Evolutionary conservation across 1,284 basidiomycete species (phyloP).

Genomic region (Puccinia coronata): DNA sequence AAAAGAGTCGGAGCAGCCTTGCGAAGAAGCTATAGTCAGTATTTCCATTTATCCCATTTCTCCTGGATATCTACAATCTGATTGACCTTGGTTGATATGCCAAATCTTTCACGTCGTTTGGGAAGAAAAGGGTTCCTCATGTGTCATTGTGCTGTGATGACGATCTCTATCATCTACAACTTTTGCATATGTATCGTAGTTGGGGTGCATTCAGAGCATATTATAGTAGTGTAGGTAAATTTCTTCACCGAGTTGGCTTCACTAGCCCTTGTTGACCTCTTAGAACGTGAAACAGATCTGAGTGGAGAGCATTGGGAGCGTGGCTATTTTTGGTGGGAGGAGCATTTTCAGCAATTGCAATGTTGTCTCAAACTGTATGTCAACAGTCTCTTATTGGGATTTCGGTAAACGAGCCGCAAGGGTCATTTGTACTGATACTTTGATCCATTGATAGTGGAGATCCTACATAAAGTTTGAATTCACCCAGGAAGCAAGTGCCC

Average conservation of each 20-base stretch:
- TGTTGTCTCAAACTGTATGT: conserved; percentile 45
- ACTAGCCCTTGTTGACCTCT: background rate
- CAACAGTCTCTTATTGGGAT: background rate
- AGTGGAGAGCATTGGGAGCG: conserved; percentile 38
- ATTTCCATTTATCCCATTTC: background rate
- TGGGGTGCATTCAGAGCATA: conserved; percentile 38
- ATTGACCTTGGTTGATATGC: background rate
- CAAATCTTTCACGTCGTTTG: background rate
- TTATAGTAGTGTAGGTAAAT: conserved; percentile 38
- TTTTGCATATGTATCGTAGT: conserved; percentile 38
- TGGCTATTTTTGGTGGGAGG: conserved; percentile 43
- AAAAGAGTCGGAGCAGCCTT: conserved; percentile 16
- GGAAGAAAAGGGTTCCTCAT: conserved; percentile 29
- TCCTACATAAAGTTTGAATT: conserved; percentile 34
- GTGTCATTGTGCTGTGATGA: conserved; percentile 45
- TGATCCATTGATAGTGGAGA: conserved; percentile 12
- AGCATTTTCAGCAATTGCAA: conserved; percentile 42
- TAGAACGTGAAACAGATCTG: conserved; percentile 18
- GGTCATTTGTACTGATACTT: background rate
- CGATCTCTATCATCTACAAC: conserved; percentile 39
- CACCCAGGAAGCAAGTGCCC: background rate
- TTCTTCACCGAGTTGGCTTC: background rate
- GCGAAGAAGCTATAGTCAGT: conserved; percentile 43
- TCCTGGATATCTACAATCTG: background rate
- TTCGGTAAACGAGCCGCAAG: background rate